Evolutionary conservation across 495 filamentous ascomycete genomes (phyloP), one percentile per base, ranked within the genome.

Genomic region (Penicillium canariense): DNA sequence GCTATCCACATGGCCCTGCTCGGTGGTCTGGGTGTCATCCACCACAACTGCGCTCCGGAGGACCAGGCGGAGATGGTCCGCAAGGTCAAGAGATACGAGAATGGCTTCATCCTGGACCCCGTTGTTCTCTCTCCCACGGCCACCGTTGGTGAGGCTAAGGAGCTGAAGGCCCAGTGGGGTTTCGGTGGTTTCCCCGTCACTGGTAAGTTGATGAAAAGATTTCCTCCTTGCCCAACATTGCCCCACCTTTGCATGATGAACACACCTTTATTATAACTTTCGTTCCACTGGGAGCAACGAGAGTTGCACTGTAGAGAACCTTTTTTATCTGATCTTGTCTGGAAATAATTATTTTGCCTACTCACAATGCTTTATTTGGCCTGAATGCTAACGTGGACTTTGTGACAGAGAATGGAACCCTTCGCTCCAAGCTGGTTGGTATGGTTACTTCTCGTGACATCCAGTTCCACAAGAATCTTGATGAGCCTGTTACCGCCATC

Each of bases 71-170:
- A 97, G 77, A 97, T 99, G 95, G 91, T 99, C 51, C 81, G 88
- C 61, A 99, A 99, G 78, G 94, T 99, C 35, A 99, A 99, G 87
- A 81, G 92, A 68, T 99, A 90, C 70, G 94, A 99, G 77, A 99
- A 99, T 73, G 94, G 94, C 52, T 99, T 99, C 80, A 99, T 99
- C 67, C 74, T 91, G 35, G 94, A 99, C 66, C 94, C 94, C 22
- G 88, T 99, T 55, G 92, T 97, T 54, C 87, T 99, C 62, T 85
- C 84, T 64, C 88, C 90, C 30, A 83, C 78, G 48, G 91, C 91
- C 40, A 97, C 93, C 34, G 90, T 97, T 45, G 88, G 83, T 48
- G 93, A 97, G 73, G 91, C 89, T 47, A 94, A 89, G 77, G 86
- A 86, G 27, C 76, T 97, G 55, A 97, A 97, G 77, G 87, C 93